phyloP scores from a whole-genome alignment of 176 grass and related monocot genomes.

The Bonia amplexicaulis region DNA sequence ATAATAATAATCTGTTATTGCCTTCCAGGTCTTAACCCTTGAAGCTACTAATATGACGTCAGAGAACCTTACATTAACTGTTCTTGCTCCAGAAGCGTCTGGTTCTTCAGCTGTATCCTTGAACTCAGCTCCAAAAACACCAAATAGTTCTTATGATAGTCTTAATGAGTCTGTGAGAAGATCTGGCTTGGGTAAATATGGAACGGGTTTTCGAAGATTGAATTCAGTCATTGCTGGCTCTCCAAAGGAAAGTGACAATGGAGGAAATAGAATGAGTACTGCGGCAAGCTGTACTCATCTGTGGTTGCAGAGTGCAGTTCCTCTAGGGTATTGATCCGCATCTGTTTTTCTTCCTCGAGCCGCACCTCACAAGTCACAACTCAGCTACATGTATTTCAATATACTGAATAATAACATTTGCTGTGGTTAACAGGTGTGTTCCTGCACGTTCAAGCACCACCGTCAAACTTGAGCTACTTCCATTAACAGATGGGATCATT shows the following conservation, averaged over 20 bases:
- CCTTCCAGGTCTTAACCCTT: conserved; percentile 89
- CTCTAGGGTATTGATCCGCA: conserved; percentile 68
- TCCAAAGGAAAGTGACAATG: conserved; percentile 53
- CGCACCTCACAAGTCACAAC: neutral
- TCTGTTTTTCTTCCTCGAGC: neutral
- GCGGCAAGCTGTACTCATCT: conserved; percentile 76
- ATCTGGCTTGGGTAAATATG: conserved; percentile 36
- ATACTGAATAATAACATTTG: conserved; percentile 1
- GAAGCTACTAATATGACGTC: conserved; percentile 92
- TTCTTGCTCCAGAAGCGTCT: conserved; percentile 85
- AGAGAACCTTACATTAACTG: conserved; percentile 92
- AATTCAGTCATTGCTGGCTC: conserved; percentile 43
- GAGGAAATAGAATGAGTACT: conserved; percentile 44
- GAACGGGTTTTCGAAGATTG: conserved; percentile 30
- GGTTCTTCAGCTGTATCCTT: conserved; percentile 77
- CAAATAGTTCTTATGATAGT: conserved; percentile 44
- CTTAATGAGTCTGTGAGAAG: conserved; percentile 42
- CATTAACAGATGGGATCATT: conserved; percentile 94
- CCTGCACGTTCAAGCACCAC: conserved; percentile 81
- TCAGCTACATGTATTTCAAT: conserved; percentile 7
- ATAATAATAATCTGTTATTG: neutral
- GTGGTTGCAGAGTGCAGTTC: conserved; percentile 92
- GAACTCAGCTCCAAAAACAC: conserved; percentile 70
- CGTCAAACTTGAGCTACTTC: conserved; percentile 92
- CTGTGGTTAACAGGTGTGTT: conserved; percentile 64